Conservation (phyloP, 768 basidiomycete species). For the Guyanaporus albipodus region DNA sequence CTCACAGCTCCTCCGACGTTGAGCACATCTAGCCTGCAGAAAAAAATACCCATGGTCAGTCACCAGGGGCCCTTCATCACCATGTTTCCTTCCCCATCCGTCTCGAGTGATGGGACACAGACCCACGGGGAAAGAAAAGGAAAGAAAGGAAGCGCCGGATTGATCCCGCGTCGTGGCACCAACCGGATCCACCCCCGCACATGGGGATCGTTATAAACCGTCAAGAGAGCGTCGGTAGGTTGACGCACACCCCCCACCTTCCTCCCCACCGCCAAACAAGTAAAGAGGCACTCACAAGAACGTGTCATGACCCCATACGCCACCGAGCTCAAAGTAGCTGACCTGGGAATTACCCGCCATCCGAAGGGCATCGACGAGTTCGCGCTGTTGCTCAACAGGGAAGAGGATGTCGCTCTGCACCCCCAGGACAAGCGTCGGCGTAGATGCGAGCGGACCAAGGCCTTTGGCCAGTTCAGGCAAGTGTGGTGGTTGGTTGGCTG, state of each 20-base stretch:
- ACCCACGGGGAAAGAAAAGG: background rate
- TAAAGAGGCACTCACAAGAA: constrained; percentile 63
- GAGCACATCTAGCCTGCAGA: constrained; percentile 67
- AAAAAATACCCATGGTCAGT: constrained; percentile 13
- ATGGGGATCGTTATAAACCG: no score
- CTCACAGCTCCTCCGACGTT: constrained; percentile 91
- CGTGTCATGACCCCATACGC: constrained; percentile 99
- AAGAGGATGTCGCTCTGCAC: constrained; percentile 97
- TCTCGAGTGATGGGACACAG: background rate
- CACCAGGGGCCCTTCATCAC: background rate
- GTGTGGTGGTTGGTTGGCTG: constrained; percentile 68
- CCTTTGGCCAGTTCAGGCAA: constrained; percentile 76
- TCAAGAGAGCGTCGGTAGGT: no score
- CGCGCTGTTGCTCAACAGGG: constrained; percentile 95
- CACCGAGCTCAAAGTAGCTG: constrained; percentile 95
- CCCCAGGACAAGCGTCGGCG: constrained; percentile 82
- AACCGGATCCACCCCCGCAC: no score
- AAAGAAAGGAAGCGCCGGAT: background rate
- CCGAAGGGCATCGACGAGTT: constrained; percentile 87
- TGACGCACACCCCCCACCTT: background rate
- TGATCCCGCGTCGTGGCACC: no score
- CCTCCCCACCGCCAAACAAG: background rate
- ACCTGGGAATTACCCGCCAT: constrained; percentile 87
- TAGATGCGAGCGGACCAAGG: constrained; percentile 67
- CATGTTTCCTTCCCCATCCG: background rate